Base-by-base conservation (phyloP, 148 eudicot genomes). In the Chenopodium quinoa region DNA sequence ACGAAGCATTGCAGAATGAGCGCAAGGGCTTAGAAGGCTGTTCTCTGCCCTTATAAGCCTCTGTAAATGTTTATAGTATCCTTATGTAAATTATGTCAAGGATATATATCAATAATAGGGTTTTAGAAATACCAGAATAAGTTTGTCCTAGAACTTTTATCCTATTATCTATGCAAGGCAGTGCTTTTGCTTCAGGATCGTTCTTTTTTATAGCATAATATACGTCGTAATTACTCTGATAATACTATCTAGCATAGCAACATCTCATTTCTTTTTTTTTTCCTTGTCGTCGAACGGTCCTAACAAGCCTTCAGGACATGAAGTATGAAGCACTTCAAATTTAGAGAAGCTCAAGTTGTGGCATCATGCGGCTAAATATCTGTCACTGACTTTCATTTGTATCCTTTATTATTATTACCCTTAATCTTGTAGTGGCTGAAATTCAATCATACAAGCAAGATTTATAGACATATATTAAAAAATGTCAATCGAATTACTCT, bases 1-100 rank as follows among this genome's bases (percentile, higher is more conserved):
- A 81, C 5, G 62, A 10, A 71, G 20, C 17, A 58, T 71, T 56
- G 58, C 62, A 31, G 66, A 11, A 58, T 31, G 58, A 67, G 27
- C 54, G 44, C 13, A 69, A 69, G 75, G 75, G 69, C 16, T 80
- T 71, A 58, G 64, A 9, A 19, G 23, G 27, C 34, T 75, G 32
- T 44, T 9, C 73, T 4, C 11, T 47, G 3, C 40, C 48, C 47
- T 19, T 46, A 32, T 8, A 12, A 10, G 63, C 63, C 77, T 31
- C 47, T 32, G 56, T 81, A 75, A 46, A 81, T 31, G 78, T 66
- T 71, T 75, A 29, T 66, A 31, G 52, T 81, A 75, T 50, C 47
- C 40, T 16, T 46, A 23, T 65, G 82, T 73, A 83, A 64, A 73
- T 82, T 50, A 40, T 65, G 47, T 37, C 47, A 54, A 67, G 52